phyloP scores from a whole-genome alignment of 2,329 filamentous ascomycete species.

The Sclerotinia trifoliorum region DNA sequence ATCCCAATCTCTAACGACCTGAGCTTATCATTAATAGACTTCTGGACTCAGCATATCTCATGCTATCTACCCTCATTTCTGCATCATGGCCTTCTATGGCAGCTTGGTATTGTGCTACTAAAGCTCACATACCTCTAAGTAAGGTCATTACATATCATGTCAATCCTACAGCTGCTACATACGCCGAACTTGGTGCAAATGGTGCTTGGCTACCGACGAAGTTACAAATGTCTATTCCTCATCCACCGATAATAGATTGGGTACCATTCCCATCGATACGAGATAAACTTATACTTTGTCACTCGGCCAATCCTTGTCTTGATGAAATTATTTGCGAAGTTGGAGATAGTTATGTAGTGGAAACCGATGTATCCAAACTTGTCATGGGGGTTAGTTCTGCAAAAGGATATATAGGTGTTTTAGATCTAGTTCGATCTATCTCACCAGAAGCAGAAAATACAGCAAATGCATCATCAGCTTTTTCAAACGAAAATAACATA shows the following conservation, averaged over 20 bases:
- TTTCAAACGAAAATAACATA: not conserved
- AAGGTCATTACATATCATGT: constrained; percentile 17
- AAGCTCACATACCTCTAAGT: constrained; percentile 7
- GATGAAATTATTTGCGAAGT: constrained; percentile 19
- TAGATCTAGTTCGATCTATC: constrained; percentile 15
- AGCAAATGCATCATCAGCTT: not conserved
- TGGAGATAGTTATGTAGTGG: constrained; percentile 19
- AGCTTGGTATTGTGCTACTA: constrained; percentile 18
- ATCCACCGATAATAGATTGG: constrained; percentile 17
- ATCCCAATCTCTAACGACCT: not conserved
- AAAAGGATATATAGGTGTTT: constrained; percentile 13
- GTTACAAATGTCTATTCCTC: constrained; percentile 10
- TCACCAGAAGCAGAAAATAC: not conserved
- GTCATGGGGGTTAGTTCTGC: constrained; percentile 1
- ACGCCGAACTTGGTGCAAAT: constrained; percentile 1
- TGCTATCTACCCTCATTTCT: constrained; percentile 18
- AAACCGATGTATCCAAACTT: constrained; percentile 16
- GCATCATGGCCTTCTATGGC: constrained; percentile 6
- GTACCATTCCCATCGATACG: constrained; percentile 13
- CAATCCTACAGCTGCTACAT: constrained; percentile 16
- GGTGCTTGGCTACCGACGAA: constrained; percentile 13
- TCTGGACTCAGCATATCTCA: constrained; percentile 13
- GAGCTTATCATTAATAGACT: constrained; percentile 13
- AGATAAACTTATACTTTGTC: constrained; percentile 15
- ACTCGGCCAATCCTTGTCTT: constrained; percentile 16